A percentile compares a stretch with the other conserved stretches of the same genome.
These are phyloP conservation scores for Boletus pseudo-olivaceus DNA, from an alignment of 768 basidiomycete genomes.

Conservation along the genomic window DNA sequence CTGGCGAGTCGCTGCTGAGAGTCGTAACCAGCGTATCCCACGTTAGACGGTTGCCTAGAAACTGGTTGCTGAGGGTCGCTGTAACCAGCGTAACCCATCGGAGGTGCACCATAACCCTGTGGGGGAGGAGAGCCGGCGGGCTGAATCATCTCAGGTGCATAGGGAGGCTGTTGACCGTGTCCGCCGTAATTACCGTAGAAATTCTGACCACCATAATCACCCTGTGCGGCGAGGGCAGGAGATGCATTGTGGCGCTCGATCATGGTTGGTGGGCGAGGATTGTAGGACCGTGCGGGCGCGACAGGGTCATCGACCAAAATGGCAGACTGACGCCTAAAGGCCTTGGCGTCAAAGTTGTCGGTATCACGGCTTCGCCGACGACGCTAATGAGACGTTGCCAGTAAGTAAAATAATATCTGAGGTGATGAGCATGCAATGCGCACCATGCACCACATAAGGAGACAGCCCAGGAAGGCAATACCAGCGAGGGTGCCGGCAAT, in stretches of 20 bases:
- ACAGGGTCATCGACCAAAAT: constrained; percentile 54
- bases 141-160: constrained; percentile 18
- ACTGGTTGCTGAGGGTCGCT: constrained; percentile 26
- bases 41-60: constrained; percentile 15
- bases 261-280: constrained; percentile 64
- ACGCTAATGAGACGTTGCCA: constrained; percentile 31
- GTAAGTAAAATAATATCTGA: constrained; percentile 3
- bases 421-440: constrained; percentile 12
- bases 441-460: constrained; percentile 47
- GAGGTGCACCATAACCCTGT: constrained; percentile 22
- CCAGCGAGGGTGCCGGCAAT: constrained; percentile 46
- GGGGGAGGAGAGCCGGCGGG: constrained; percentile 10
- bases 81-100: constrained; percentile 23
- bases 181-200: constrained; percentile 25
- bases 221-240: constrained; percentile 25
- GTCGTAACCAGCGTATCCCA: constrained; percentile 24
- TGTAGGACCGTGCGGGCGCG: constrained; percentile 37
- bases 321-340: constrained; percentile 65
- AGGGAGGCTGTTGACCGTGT: constrained; percentile 22
- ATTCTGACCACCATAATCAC: constrained; percentile 18
- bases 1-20: constrained; percentile 24
- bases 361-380: constrained; percentile 36
- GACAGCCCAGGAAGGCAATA: constrained; percentile 37
- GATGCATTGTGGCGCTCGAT: constrained; percentile 45
- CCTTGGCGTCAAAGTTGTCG: constrained; percentile 50